Base-by-base conservation (phyloP, 164 flowering plant species). In the Pachysandra terminalis region DNA sequence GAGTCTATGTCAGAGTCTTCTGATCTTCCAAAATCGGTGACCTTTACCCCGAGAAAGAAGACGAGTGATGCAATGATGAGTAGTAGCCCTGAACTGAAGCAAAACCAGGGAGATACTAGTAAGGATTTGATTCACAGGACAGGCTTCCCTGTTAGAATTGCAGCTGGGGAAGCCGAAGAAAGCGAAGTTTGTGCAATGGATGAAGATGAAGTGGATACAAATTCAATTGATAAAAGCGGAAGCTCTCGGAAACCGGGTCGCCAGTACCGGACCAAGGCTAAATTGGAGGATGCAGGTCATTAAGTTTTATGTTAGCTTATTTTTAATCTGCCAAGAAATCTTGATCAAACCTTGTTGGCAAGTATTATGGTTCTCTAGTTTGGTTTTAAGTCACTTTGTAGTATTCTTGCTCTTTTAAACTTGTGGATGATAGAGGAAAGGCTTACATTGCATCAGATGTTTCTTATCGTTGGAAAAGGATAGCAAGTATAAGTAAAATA, bases 171-270 rank as follows among this genome's bases (percentile, higher is more conserved):
- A 27, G 63, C 41, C 16, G 65, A 75, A 63, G 83, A 82, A 56
- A 62, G 51, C 72, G 97, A 84, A 77, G 83, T 59, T 7, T 85
- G 84, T 78, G 85, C 81, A 15, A 94, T 94, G 98, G 96, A 94
- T 41, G 98, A 89, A 80, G 98, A 89, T 72, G 88, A 76, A 41
- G 71, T 75, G 15, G 78, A 73, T 40, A 68, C 58, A 14, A 22
- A 65, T 7, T 48, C 16, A 19, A 52, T 32, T 40, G 73, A 60
- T 26, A 75, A 56, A 59, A 75, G 54, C 26, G 72, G 26, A 19
- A 64, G 71, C 15, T 70, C 73, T 19, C 81, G 48, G 53, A 88
- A 61, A 77, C 54, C 77, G 40, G 75, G 78, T 49, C 91, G 95
- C 23, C 81, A 81, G 48, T 91, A 88, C 74, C 81, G 98, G 57